Conservation (phyloP, 208 protist species). For the Acanthamoeba divionensis region DNA sequence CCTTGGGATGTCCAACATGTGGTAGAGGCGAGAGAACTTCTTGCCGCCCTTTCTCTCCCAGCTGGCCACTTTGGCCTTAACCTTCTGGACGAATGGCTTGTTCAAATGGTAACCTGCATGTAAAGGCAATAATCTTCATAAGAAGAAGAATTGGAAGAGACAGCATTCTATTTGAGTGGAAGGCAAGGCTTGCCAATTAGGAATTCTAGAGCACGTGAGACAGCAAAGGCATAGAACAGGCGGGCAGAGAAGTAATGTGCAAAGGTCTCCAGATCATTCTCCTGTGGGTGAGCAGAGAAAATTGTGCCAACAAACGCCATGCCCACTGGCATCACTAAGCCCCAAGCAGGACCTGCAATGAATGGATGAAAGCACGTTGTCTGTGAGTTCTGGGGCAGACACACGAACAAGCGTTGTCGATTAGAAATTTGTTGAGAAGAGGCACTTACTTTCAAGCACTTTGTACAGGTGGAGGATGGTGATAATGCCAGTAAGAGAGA, state of each 20-base stretch:
- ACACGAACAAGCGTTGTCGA: no score
- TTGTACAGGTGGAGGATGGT: slow-evolving; percentile 23
- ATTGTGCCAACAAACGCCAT: slow-evolving; percentile 8
- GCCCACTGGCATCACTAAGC: background rate
- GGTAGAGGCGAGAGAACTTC: slow-evolving; percentile 11
- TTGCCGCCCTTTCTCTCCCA: slow-evolving; percentile 10
- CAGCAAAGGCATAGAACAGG: background rate
- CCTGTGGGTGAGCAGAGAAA: slow-evolving; percentile 27
- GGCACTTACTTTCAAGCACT: slow-evolving; percentile 17
- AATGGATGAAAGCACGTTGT: background rate
- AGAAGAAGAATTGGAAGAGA: no score
- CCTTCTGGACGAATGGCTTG: background rate
- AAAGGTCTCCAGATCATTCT: background rate
- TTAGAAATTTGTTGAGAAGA: no score
- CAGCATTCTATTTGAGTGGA: no score
- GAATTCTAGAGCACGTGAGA: background rate
- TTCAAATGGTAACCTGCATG: slow-evolving; percentile 8
- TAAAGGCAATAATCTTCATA: background rate
- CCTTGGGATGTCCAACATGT: slow-evolving; percentile 18
- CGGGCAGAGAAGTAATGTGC: background rate
- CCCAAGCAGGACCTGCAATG: slow-evolving; percentile 5
- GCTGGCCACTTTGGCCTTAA: background rate
- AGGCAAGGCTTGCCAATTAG: background rate
- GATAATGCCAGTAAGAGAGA: background rate
- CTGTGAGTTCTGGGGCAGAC: no score